These are phyloP conservation scores for Trichosporon sp. DNA, from an alignment of 1,284 basidiomycete genomes.

Conservation along the genomic window DNA sequence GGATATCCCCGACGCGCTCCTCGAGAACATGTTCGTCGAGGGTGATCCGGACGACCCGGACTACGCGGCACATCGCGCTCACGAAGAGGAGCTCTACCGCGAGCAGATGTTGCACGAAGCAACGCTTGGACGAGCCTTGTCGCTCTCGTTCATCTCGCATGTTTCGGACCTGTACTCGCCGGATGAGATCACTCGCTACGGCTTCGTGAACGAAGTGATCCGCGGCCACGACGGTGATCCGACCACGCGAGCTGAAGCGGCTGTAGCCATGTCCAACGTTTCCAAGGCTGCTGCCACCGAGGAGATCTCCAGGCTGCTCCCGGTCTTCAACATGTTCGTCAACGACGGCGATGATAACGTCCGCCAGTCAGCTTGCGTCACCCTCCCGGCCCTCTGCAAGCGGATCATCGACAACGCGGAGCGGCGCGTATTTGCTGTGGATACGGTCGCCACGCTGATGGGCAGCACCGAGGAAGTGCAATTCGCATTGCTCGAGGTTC, in stretches of 20 bases:
- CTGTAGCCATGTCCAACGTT: slow-evolving; percentile 82
- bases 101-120: slow-evolving; percentile 65
- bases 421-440: slow-evolving; percentile 67
- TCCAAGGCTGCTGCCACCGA: slow-evolving; percentile 80
- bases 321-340: slow-evolving; percentile 72
- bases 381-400: slow-evolving; percentile 76
- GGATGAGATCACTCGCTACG: slow-evolving; percentile 64
- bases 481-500: slow-evolving; percentile 78
- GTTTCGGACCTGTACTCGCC: slow-evolving; percentile 62
- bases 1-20: slow-evolving; percentile 50
- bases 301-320: slow-evolving; percentile 70
- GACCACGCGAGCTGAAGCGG: slow-evolving; percentile 86
- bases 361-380: slow-evolving; percentile 83
- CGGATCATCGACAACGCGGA: slow-evolving; percentile 63
- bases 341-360: slow-evolving; percentile 79
- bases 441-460: slow-evolving; percentile 67
- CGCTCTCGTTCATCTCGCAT: slow-evolving; percentile 85
- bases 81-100: slow-evolving; percentile 44
- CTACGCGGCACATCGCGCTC: slow-evolving; percentile 22
- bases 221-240: slow-evolving; percentile 74
- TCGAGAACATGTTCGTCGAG: slow-evolving; percentile 33
- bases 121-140: slow-evolving; percentile 81
- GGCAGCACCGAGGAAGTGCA: slow-evolving; percentile 73
- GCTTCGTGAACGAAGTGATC: slow-evolving; percentile 79
- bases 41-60: slow-evolving; percentile 26